A percentile compares a stretch with the other conserved stretches of the same genome.
phyloP scores from a whole-genome alignment of 2,329 filamentous ascomycete species.

The Erysiphe neolycopersici region DNA sequence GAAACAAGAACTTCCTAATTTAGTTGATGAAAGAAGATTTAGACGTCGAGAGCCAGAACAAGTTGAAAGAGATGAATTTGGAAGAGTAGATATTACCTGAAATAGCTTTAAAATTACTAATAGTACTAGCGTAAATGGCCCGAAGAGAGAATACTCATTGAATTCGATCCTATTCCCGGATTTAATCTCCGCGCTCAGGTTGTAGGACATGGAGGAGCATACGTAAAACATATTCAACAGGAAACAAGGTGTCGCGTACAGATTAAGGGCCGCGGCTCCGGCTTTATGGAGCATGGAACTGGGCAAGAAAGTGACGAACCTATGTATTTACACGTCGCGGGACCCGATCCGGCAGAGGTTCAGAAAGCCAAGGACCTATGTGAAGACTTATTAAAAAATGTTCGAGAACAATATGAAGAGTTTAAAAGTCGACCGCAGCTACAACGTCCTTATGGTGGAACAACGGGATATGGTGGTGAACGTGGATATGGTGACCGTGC shows the following conservation, averaged over 20 bases:
- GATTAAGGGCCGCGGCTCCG: conserved; percentile 89
- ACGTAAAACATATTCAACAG: conserved; percentile 94
- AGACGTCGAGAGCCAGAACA: conserved; percentile 53
- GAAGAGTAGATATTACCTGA: conserved; percentile 36
- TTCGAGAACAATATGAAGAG: conserved; percentile 68
- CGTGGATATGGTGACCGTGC: conserved; percentile 26
- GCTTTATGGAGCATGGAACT: conserved; percentile 76
- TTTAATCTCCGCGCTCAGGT: conserved; percentile 95
- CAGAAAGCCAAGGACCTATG: conserved; percentile 70
- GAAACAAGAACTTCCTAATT: conserved; percentile 80
- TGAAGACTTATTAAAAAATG: conserved; percentile 62
- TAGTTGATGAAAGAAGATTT: conserved; percentile 86
- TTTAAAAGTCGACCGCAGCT: conserved; percentile 60
- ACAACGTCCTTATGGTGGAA: conserved; percentile 28
- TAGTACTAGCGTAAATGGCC: conserved; percentile 75
- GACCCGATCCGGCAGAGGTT: conserved; percentile 68
- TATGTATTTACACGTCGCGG: conserved; percentile 91
- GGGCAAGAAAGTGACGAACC: conserved; percentile 77
- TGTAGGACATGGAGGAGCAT: conserved; percentile 76
- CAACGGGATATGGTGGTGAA: conserved; percentile 18
- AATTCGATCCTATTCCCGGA: conserved; percentile 69
- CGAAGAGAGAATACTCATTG: conserved; percentile 79
- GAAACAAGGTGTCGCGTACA: conserved; percentile 90
- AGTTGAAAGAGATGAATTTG: conserved; percentile 74
- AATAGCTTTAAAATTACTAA: conserved; percentile 3